These are phyloP conservation scores for Metschnikowia henanensis DNA, from an alignment of 805 yeast species.

Conservation along the genomic window DNA sequence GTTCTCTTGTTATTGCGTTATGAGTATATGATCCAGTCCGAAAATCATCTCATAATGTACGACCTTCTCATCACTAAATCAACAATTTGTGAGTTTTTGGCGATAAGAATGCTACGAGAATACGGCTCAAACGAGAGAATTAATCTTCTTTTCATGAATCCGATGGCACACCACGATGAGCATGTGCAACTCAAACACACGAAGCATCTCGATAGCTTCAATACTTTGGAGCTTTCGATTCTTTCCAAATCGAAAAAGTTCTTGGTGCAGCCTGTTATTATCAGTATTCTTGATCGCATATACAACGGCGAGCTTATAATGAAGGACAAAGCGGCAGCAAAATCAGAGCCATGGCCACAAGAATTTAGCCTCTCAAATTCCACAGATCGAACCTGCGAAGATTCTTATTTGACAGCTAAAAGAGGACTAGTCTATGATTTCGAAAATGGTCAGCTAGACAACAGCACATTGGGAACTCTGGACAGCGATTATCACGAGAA, in stretches of 20 bases:
- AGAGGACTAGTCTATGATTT: not conserved
- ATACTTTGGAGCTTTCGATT: conserved; percentile 50
- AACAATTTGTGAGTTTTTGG: conserved; percentile 52
- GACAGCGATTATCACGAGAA: conserved; percentile 13
- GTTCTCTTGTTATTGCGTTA: conserved; percentile 35
- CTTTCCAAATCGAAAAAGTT: conserved; percentile 52
- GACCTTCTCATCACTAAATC: conserved; percentile 46
- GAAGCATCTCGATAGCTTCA: conserved; percentile 31
- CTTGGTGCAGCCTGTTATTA: conserved; percentile 51
- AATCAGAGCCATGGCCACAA: conserved; percentile 1
- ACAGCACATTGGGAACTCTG: not conserved
- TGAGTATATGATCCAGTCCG: conserved; percentile 40
- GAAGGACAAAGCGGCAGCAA: conserved; percentile 31
- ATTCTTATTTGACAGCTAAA: conserved; percentile 3
- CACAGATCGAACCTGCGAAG: conserved; percentile 2
- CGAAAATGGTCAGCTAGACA: not conserved
- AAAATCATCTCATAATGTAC: conserved; percentile 35
- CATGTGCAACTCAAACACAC: conserved; percentile 19
- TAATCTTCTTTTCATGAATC: conserved; percentile 46
- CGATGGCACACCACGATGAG: conserved; percentile 33
- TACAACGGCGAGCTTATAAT: conserved; percentile 51
- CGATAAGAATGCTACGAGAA: conserved; percentile 49
- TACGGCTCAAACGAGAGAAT: conserved; percentile 44
- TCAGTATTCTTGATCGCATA: conserved; percentile 45
- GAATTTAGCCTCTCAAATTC: not conserved